Base-by-base conservation (phyloP, 208 protist species). In the Tritrichomonas foetus region DNA sequence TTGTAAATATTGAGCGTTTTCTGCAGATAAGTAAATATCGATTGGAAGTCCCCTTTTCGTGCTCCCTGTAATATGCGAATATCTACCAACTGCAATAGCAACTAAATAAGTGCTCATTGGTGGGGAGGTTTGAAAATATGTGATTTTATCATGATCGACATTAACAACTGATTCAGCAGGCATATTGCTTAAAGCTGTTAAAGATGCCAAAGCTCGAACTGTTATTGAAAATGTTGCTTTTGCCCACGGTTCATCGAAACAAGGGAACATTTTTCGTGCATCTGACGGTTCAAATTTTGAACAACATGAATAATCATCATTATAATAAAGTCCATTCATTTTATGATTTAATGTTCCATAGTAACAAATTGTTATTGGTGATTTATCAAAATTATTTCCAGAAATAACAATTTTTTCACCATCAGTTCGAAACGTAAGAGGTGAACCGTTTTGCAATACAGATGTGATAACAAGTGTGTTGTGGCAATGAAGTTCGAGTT, bases 21-120 rank as follows among this genome's bases (percentile, higher is more conserved):
- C 96, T 9, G 93, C 39, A n/a, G 94, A 94, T 11, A 95, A 95
- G 93, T 64, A 95, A 8, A 94, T 93, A 82, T 89, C 74, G 33
- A 94, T 14, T 39, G 50, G 11, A 36, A 94, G 78, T 9, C 69
- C 93, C 5, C 16, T 36, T 64, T 75, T 27, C 3, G 64, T 96
- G 25, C 22, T 55, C 27, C 44, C 94, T 94, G 97, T 96, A 36
- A 99, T 92, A 75, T 96, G 96, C 30, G 97, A 95, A 94, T 98
- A 98, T 66, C 97, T 96, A 84, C 98, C 98, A 44, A 98, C 96
- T 27, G 97, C 95, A 84, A 98, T 98, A n/a, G 98, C 97, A 75
- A 99, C 94, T 0, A 99, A 96, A 95, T 99, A 99, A 3, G 98
- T 98, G 30, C 96, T 97, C 97, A 99, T 99, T 25, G 93, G 94